phyloP scores from a whole-genome alignment of 148 eudicot genomes.

The Rhododendron kiyosumense region DNA sequence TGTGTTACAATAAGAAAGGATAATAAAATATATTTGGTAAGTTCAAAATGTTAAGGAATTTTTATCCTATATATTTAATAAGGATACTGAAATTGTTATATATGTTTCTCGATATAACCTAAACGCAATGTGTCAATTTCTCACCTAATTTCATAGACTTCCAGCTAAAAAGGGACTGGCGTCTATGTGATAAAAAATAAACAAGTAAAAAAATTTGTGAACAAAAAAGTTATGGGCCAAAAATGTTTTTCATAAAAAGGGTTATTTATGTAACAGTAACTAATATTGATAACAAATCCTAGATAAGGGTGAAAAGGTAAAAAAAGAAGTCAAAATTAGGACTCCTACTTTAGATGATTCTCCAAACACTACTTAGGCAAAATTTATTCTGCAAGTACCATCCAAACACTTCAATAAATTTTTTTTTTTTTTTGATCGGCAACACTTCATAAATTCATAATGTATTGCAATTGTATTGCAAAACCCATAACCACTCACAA shows the following conservation, averaged over 20 bases:
- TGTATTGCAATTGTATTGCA: no score
- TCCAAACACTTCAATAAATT: neutral
- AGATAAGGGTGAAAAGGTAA: neutral
- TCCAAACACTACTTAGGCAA: neutral
- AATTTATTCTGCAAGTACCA: no score
- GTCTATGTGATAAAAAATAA: no score
- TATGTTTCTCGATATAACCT: neutral
- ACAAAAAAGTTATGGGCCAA: no score
- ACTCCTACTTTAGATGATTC: neutral
- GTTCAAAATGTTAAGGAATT: neutral
- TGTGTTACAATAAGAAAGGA: neutral
- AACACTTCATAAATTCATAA: neutral
- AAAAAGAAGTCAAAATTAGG: neutral
- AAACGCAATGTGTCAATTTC: no score
- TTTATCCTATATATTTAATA: neutral
- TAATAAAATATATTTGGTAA: neutral
- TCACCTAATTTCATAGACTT: no score
- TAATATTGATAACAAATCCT: neutral
- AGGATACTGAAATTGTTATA: neutral
- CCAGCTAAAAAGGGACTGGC: no score
- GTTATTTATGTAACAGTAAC: neutral
- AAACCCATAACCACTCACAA: neutral
- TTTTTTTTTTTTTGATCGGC: no score
- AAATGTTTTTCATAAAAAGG: no score
- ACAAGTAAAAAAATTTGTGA: no score